A percentile compares a stretch with the other conserved stretches of the same genome.
These are phyloP conservation scores for Nyssa sinensis DNA, from an alignment of 148 eudicot genomes.

Conservation along the genomic window DNA sequence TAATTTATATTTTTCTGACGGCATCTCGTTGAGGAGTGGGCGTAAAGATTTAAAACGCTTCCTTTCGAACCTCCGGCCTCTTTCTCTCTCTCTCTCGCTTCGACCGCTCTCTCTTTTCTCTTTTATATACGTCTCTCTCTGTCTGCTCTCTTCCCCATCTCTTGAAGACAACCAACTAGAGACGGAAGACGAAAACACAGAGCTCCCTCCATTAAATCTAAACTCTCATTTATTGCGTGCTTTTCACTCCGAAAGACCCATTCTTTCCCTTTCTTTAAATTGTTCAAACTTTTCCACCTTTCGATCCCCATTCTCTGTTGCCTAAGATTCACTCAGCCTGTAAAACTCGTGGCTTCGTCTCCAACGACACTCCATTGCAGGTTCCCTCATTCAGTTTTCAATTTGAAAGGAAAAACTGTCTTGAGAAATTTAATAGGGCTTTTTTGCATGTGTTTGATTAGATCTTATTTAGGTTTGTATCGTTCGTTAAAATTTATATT, in stretches of 20 bases:
- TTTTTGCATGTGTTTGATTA: slow-evolving; percentile 36
- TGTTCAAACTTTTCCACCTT: slow-evolving; percentile 12
- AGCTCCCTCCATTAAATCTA: slow-evolving; percentile 28
- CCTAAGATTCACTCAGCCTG: slow-evolving; percentile 18
- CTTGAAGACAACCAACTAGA: background rate
- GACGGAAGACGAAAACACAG: slow-evolving; percentile 12
- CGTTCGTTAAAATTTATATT: slow-evolving; percentile 11
- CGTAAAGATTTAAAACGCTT: slow-evolving; percentile 24
- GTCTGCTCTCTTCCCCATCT: background rate
- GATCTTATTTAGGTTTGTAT: slow-evolving; percentile 36
- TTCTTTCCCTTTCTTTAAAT: background rate
- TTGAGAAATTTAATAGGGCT: slow-evolving; percentile 21
- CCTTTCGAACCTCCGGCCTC: background rate
- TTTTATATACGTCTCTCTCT: background rate
- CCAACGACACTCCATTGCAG: slow-evolving; percentile 21
- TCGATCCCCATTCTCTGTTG: slow-evolving; percentile 28
- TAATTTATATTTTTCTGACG: background rate
- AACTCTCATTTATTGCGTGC: background rate
- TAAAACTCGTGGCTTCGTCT: background rate
- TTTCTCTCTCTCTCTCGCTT: background rate
- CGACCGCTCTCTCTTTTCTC: no score
- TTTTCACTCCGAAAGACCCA: background rate
- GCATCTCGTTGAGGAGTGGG: background rate
- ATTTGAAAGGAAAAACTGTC: background rate
- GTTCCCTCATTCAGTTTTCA: slow-evolving; percentile 19